Percentiles rank a stretch among this genome's conserved stretches.
These are phyloP conservation scores for Penicillium fimorum DNA, from an alignment of 495 filamentous ascomycete species.

Conservation along the genomic window DNA sequence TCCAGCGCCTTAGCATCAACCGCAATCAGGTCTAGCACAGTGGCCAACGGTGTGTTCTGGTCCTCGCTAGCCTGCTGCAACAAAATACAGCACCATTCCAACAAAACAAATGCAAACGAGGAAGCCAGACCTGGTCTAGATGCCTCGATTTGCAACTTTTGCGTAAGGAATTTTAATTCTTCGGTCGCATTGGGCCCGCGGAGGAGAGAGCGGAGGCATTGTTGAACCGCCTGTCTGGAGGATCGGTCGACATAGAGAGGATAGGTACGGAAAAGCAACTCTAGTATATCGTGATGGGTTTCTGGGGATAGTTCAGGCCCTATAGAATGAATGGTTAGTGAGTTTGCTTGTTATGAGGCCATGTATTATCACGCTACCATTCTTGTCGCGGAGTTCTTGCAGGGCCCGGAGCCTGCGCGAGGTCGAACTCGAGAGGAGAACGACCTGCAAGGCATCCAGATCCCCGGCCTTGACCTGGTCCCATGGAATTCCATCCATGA, in stretches of 20 bases:
- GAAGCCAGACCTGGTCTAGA: slow-evolving; percentile 72
- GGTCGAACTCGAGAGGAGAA: slow-evolving; percentile 50
- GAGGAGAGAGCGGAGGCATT: slow-evolving; percentile 67
- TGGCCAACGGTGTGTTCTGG: slow-evolving; percentile 58
- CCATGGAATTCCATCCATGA: slow-evolving; percentile 52
- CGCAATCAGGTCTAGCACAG: slow-evolving; percentile 60
- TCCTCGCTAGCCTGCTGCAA: slow-evolving; percentile 58
- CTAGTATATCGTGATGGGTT: slow-evolving; percentile 50
- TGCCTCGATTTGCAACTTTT: slow-evolving; percentile 59
- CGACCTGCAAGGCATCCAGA: slow-evolving; percentile 45
- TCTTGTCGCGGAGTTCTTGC: slow-evolving; percentile 49
- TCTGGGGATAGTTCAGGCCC: slow-evolving; percentile 38
- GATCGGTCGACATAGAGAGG: slow-evolving; percentile 80
- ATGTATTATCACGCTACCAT: slow-evolving; percentile 29
- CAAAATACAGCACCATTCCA: slow-evolving; percentile 82
- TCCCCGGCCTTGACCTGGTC: slow-evolving; percentile 49
- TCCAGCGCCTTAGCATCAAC: slow-evolving; percentile 70
- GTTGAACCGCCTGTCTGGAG: slow-evolving; percentile 77
- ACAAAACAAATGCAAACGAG: slow-evolving; percentile 79
- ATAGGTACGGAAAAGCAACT: slow-evolving; percentile 78
- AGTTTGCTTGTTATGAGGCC: not conserved
- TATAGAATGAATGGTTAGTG: slow-evolving; percentile 18
- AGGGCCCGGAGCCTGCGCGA: slow-evolving; percentile 47
- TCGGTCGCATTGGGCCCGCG: slow-evolving; percentile 48
- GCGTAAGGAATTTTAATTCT: slow-evolving; percentile 58